A percentile compares a stretch with the other conserved stretches of the same genome.
Conservation (phyloP, 257 asterid genomes). For the Leonotis leonurus region DNA sequence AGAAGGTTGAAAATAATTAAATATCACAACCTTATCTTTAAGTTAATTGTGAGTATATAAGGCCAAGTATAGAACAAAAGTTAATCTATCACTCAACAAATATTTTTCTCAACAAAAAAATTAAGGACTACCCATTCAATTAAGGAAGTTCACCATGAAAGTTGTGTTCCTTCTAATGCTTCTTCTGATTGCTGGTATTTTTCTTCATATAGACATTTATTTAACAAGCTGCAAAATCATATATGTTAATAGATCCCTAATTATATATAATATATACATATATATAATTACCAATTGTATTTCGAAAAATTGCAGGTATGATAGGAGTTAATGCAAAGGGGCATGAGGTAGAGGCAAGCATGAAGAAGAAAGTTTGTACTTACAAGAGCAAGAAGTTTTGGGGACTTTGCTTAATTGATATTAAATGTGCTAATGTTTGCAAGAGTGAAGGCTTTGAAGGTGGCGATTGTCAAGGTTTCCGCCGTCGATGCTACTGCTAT, state of each 20-base stretch:
- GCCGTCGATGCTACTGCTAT: conserved; percentile 36
- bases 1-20: no score
- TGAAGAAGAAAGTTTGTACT: conserved; percentile 17
- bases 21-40: conserved; percentile 1
- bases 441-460: conserved; percentile 31
- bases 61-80: neutral
- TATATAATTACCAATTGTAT: no score
- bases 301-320: no score
- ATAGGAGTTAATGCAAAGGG: neutral
- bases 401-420: conserved; percentile 24
- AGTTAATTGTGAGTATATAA: conserved; percentile 1
- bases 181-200: conserved; percentile 15
- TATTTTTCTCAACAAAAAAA: neutral
- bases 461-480: conserved; percentile 34
- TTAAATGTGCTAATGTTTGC: conserved; percentile 26
- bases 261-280: no score
- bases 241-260: no score
- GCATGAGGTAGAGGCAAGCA: neutral
- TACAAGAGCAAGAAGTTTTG: conserved; percentile 28
- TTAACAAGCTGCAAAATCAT: no score
- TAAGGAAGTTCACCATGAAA: neutral
- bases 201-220: no score
- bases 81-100: neutral
- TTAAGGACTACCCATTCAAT: no score
- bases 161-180: conserved; percentile 17